These are phyloP conservation scores for Lasiodiplodia theobromae DNA, from an alignment of 2,329 filamentous ascomycete genomes.

Conservation along the genomic window DNA sequence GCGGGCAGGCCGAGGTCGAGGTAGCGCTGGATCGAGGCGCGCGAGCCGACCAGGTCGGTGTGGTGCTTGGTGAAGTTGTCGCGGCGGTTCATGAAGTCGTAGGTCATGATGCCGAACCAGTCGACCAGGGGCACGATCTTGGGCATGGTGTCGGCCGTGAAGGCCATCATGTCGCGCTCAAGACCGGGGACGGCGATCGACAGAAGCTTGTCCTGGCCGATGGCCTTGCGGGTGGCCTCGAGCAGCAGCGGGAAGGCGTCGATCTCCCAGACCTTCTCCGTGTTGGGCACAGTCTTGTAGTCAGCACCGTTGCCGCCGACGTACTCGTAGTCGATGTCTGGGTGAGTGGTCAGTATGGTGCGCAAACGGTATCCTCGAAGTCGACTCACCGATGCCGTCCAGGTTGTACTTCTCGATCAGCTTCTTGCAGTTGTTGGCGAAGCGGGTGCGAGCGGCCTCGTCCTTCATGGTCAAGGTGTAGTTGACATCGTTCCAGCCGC, in stretches of 20 bases:
- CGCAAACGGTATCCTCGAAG: background rate
- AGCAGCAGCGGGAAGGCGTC: conserved; percentile 68
- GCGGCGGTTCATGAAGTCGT: conserved; percentile 75
- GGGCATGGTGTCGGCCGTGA: conserved; percentile 62
- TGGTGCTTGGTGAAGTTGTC: conserved; percentile 71
- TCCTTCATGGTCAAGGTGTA: conserved; percentile 34
- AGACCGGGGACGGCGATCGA: conserved; percentile 73
- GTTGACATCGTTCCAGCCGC: conserved; percentile 74
- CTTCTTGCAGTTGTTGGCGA: conserved; percentile 68
- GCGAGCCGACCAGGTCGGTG: conserved; percentile 65
- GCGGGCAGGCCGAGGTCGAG: conserved; percentile 62
- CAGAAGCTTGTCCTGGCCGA: conserved; percentile 66
- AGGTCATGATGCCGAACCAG: conserved; percentile 75
- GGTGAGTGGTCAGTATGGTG: conserved; percentile 27
- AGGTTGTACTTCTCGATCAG: conserved; percentile 69
- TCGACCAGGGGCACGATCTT: conserved; percentile 67
- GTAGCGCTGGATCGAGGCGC: conserved; percentile 65
- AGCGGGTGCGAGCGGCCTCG: conserved; percentile 58
- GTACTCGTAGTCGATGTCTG: conserved; percentile 73
- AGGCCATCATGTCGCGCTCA: conserved; percentile 72
- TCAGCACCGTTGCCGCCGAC: conserved; percentile 71
- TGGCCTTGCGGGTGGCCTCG: conserved; percentile 62
- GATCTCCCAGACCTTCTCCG: conserved; percentile 65
- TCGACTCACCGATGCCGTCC: conserved; percentile 65
- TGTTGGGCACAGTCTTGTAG: conserved; percentile 68